phyloP scores from a whole-genome alignment of 495 filamentous ascomycete genomes.

The Penicillium bovifimosum region DNA sequence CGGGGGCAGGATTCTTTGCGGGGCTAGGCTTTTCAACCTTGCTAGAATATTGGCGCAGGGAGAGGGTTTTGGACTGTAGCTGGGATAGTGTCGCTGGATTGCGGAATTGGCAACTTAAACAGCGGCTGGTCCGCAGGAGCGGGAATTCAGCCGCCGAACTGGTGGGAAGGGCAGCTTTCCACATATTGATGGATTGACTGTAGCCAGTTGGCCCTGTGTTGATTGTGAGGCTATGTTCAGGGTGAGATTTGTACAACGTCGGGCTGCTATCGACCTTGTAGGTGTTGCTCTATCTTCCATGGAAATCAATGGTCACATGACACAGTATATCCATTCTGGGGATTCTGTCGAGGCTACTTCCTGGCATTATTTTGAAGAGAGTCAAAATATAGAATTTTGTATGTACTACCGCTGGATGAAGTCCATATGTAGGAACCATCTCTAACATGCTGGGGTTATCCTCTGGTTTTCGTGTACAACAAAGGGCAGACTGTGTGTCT shows the following conservation, averaged over 20 bases:
- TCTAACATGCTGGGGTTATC: too few relatives aligned
- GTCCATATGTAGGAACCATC: too few relatives aligned
- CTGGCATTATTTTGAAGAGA: not conserved
- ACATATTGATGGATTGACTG: conserved; percentile 25
- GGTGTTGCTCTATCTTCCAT: not conserved
- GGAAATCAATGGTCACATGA: conserved; percentile 3
- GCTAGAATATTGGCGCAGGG: conserved; percentile 31
- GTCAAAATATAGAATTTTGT: not conserved
- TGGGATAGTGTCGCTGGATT: conserved; percentile 16
- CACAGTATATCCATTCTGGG: not conserved
- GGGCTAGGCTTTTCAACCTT: conserved; percentile 1
- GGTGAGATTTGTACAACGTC: too few relatives aligned
- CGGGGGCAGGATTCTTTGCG: not conserved
- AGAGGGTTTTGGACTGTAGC: conserved; percentile 18
- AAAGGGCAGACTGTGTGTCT: conserved; percentile 1
- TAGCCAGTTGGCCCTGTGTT: not conserved
- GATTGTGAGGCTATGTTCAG: not conserved
- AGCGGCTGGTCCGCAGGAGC: conserved; percentile 29
- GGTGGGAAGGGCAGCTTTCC: conserved; percentile 24
- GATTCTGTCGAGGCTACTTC: not conserved
- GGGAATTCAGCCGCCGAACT: conserved; percentile 18
- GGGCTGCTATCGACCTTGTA: not conserved
- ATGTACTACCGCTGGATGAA: not conserved
- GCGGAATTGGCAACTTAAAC: conserved; percentile 39
- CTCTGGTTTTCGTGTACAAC: not conserved